Conservation (phyloP, 495 filamentous ascomycete species). For the Aspergillus baeticus region DNA sequence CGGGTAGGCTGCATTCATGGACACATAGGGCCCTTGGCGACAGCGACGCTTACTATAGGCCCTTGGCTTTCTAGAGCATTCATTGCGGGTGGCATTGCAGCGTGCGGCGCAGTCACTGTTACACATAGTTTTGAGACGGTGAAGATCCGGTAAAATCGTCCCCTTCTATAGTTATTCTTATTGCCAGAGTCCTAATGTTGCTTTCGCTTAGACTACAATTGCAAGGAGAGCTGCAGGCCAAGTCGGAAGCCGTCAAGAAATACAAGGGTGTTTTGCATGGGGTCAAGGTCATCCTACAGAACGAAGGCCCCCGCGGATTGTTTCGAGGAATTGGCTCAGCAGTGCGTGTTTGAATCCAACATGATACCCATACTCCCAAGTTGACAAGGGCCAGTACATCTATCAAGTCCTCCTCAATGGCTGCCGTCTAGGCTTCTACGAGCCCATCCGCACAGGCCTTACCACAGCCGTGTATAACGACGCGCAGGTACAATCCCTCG, state of each 20-base stretch:
- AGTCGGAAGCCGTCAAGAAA: slow-evolving; percentile 75
- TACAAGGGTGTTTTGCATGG: slow-evolving; percentile 95
- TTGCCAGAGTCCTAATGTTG: neutral
- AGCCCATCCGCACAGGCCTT: slow-evolving; percentile 74
- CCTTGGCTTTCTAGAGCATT: slow-evolving; percentile 55
- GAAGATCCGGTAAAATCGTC: slow-evolving; percentile 77
- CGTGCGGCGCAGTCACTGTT: slow-evolving; percentile 94
- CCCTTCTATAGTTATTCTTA: neutral
- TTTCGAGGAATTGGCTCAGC: slow-evolving; percentile 89
- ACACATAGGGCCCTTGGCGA: neutral
- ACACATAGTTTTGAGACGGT: slow-evolving; percentile 99
- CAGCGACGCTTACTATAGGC: neutral
- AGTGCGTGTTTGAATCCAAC: slow-evolving; percentile 48
- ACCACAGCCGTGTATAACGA: slow-evolving; percentile 70
- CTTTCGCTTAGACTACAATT: slow-evolving; percentile 71
- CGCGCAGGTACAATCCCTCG: slow-evolving; percentile 71
- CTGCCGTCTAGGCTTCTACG: slow-evolving; percentile 96
- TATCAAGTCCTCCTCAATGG: slow-evolving; percentile 98
- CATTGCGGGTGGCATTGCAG: slow-evolving; percentile 92
- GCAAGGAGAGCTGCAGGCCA: slow-evolving; percentile 91
- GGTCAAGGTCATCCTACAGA: slow-evolving; percentile 83
- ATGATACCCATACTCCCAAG: neutral
- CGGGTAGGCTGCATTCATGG: slow-evolving; percentile 35
- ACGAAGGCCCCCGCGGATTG: slow-evolving; percentile 83
- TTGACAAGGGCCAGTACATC: slow-evolving; percentile 61